A percentile compares a stretch with the other conserved stretches of the same genome.
These are phyloP conservation scores for Anthracocystis panici-leucophaei DNA, from an alignment of 1,284 basidiomycete species.

Conservation along the genomic window DNA sequence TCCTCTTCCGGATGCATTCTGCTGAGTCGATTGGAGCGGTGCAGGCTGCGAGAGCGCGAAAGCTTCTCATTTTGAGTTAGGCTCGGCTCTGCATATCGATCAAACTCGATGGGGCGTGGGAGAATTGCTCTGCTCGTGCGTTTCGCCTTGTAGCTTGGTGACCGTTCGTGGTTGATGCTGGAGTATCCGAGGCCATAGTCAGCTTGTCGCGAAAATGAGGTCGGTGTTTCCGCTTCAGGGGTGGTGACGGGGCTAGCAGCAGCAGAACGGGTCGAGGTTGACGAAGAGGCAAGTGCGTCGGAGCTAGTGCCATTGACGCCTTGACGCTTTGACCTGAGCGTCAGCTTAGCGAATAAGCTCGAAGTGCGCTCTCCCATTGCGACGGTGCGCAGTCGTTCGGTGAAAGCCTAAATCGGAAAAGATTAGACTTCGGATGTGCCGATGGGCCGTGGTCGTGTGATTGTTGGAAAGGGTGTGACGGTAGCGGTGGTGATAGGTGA, in stretches of 20 bases:
- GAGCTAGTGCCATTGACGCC: not conserved
- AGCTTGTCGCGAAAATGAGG: slow-evolving; percentile 20
- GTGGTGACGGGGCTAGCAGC: slow-evolving; percentile 8
- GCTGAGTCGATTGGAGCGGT: slow-evolving; percentile 23
- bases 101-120: slow-evolving; percentile 20
- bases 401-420: not conserved
- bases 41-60: slow-evolving; percentile 5
- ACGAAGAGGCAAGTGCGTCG: slow-evolving; percentile 1
- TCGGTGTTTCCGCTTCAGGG: slow-evolving; percentile 12
- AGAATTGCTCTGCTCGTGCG: slow-evolving; percentile 9
- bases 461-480: not conserved
- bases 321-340: slow-evolving; percentile 25
- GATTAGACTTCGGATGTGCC: not conserved
- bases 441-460: not conserved
- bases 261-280: slow-evolving; percentile 12
- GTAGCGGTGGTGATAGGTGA: not conserved
- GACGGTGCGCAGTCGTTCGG: too few relatives aligned
- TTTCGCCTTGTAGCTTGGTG: slow-evolving; percentile 15
- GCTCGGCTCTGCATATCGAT: slow-evolving; percentile 25
- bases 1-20: slow-evolving; percentile 13
- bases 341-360: slow-evolving; percentile 33
- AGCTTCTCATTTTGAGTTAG: not conserved
- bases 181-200: slow-evolving; percentile 47
- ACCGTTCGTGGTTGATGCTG: slow-evolving; percentile 39
- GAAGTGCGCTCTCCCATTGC: slow-evolving; percentile 35